These are phyloP conservation scores for Saturnispora kantuleensis DNA, from an alignment of 805 yeast species.

Conservation along the genomic window DNA sequence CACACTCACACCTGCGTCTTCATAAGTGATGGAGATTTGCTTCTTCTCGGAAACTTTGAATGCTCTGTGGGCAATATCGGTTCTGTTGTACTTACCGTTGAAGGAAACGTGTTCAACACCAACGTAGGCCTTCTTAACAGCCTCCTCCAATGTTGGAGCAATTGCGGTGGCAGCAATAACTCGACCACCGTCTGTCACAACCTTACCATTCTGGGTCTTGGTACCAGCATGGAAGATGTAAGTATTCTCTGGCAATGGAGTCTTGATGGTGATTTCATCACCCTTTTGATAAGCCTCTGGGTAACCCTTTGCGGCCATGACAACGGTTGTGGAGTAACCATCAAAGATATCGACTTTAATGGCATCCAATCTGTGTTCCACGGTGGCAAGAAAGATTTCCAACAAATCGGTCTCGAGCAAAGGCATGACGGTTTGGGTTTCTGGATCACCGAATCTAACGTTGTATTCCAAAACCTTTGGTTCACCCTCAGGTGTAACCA, in stretches of 20 bases:
- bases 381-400: slow-evolving; percentile 85
- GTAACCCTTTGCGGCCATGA: slow-evolving; percentile 94
- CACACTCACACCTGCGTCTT: slow-evolving; percentile 94
- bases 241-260: slow-evolving; percentile 43
- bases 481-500: slow-evolving; percentile 68
- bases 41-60: slow-evolving; percentile 43
- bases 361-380: slow-evolving; percentile 87
- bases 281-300: slow-evolving; percentile 85
- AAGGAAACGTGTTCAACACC: slow-evolving; percentile 76
- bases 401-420: slow-evolving; percentile 86
- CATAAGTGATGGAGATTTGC: slow-evolving; percentile 62
- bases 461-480: slow-evolving; percentile 96
- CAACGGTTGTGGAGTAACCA: slow-evolving; percentile 75
- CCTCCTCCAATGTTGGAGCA: slow-evolving; percentile 62
- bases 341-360: slow-evolving; percentile 47
- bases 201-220: slow-evolving; percentile 32
- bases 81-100: slow-evolving; percentile 71
- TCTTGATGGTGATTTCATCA: slow-evolving; percentile 59
- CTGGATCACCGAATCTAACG: slow-evolving; percentile 98
- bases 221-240: slow-evolving; percentile 97
- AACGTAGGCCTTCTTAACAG: slow-evolving; percentile 76
- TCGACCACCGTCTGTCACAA: slow-evolving; percentile 90
- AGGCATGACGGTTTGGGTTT: slow-evolving; percentile 93
- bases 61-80: slow-evolving; percentile 94
- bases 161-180: slow-evolving; percentile 91